A percentile compares a stretch with the other conserved stretches of the same genome.
phyloP scores from a whole-genome alignment of 106 monocot genomes.

The Triglochin maritima region DNA sequence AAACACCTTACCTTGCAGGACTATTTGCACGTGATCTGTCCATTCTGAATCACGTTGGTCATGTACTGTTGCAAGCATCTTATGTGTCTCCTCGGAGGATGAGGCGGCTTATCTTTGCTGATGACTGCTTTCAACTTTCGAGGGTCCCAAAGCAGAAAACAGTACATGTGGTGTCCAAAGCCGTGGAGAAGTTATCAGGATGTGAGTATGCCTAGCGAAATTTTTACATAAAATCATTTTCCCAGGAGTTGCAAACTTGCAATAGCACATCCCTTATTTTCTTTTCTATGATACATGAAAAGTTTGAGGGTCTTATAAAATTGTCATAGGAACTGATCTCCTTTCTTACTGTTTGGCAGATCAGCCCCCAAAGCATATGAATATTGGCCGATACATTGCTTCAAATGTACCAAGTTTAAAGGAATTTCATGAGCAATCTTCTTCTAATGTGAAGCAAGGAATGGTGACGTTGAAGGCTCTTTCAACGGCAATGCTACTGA shows the following conservation, averaged over 20 bases:
- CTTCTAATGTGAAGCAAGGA: conserved; percentile 35
- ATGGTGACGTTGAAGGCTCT: conserved; percentile 53
- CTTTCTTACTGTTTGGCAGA: conserved; percentile 31
- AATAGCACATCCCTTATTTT: not conserved
- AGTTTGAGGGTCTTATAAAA: not conserved
- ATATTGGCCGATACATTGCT: conserved; percentile 68
- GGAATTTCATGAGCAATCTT: conserved; percentile 47
- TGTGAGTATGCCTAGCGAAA: conserved; percentile 35
- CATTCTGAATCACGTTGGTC: conserved; percentile 60
- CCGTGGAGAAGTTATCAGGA: conserved; percentile 64
- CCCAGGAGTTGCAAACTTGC: not conserved
- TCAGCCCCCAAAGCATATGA: conserved; percentile 54
- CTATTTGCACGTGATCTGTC: conserved; percentile 66
- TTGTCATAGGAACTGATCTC: not conserved
- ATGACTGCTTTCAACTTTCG: conserved; percentile 85
- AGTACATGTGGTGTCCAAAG: conserved; percentile 63
- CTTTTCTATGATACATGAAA: not conserved
- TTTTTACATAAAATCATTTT: too few species aligned
- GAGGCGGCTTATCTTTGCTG: conserved; percentile 67
- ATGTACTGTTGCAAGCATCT: conserved; percentile 56
- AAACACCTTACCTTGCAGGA: conserved; percentile 34
- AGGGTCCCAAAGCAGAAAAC: conserved; percentile 72
- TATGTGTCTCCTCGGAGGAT: conserved; percentile 18
- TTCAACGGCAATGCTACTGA: conserved; percentile 55
- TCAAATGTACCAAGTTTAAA: conserved; percentile 79